Conservation (phyloP, 176 grass and related monocot genomes). For the Paspalum notatum region DNA sequence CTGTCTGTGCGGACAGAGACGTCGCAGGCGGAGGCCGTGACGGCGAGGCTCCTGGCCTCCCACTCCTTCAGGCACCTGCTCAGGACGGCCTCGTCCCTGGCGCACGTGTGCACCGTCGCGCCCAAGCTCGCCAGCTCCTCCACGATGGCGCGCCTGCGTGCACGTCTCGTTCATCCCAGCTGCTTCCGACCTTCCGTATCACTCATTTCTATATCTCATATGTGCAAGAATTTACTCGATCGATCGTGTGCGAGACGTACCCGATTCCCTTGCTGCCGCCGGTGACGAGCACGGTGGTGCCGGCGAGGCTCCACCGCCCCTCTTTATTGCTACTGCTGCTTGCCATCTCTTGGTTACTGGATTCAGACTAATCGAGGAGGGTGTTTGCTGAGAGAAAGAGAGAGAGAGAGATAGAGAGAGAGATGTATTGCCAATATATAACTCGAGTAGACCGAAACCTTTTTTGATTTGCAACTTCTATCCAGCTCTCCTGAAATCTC, state of each 20-base stretch:
- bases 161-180: too few species aligned
- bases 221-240: too few species aligned
- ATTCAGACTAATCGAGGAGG: too few species aligned
- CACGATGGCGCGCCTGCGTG: slow-evolving; percentile 10
- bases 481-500: too few species aligned
- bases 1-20: slow-evolving; percentile 11
- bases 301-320: neutral
- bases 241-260: neutral
- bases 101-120: slow-evolving; percentile 51
- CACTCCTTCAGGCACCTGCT: slow-evolving; percentile 24
- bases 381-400: too few species aligned
- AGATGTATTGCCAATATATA: too few species aligned
- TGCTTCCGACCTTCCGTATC: too few species aligned
- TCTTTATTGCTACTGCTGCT: neutral
- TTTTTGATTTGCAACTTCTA: too few species aligned
- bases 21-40: slow-evolving; percentile 50
- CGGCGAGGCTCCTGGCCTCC: neutral
- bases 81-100: slow-evolving; percentile 30
- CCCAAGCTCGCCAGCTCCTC: slow-evolving; percentile 50
- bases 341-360: too few species aligned
- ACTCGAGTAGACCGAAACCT: too few species aligned
- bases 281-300: slow-evolving; percentile 7
- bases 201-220: too few species aligned
- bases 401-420: too few species aligned
- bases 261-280: slow-evolving; percentile 8